Percentiles rank a stretch among this genome's conserved stretches.
Evolutionary conservation across 306 rosid species (phyloP).

Genomic region (Echinosophora koreensis): DNA sequence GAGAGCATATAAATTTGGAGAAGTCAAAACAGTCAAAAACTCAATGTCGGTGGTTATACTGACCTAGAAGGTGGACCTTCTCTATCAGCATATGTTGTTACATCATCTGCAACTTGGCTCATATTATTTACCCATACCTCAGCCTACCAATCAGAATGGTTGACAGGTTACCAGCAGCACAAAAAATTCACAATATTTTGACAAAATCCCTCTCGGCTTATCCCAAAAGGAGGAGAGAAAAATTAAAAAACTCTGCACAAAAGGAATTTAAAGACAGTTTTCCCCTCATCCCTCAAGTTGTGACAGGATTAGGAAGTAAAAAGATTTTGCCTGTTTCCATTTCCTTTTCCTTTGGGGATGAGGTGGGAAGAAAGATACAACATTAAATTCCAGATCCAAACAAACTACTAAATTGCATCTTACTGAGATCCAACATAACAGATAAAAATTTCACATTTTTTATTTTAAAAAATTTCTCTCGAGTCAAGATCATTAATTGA

Average conservation of each 20-base stretch:
- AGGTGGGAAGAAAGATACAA: not conserved
- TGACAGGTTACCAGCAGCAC: slow-evolving; percentile 16
- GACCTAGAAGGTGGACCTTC: slow-evolving; percentile 70
- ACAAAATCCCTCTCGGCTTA: not conserved
- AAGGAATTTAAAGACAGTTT: slow-evolving; percentile 1
- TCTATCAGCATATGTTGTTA: slow-evolving; percentile 44
- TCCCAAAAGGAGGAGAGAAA: not conserved
- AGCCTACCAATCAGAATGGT: slow-evolving; percentile 65
- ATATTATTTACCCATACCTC: slow-evolving; percentile 76
- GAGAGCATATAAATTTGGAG: slow-evolving; percentile 3
- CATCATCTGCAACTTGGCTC: slow-evolving; percentile 65
- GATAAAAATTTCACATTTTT: not conserved
- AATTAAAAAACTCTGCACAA: not conserved
- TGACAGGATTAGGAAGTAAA: not conserved
- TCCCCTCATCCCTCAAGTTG: slow-evolving; percentile 16
- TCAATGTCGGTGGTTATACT: slow-evolving; percentile 35
- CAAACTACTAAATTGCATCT: not conserved
- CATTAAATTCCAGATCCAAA: not conserved
- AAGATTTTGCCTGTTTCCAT: not conserved
- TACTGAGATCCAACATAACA: not conserved
- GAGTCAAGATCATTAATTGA: not conserved
- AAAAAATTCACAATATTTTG: slow-evolving; percentile 23
- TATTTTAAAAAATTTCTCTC: not conserved
- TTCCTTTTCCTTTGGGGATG: not conserved
- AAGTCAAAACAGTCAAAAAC: slow-evolving; percentile 18